Evolutionary conservation across 495 filamentous ascomycete species (phyloP).

Genomic region (Podospora pseudocomata): DNA sequence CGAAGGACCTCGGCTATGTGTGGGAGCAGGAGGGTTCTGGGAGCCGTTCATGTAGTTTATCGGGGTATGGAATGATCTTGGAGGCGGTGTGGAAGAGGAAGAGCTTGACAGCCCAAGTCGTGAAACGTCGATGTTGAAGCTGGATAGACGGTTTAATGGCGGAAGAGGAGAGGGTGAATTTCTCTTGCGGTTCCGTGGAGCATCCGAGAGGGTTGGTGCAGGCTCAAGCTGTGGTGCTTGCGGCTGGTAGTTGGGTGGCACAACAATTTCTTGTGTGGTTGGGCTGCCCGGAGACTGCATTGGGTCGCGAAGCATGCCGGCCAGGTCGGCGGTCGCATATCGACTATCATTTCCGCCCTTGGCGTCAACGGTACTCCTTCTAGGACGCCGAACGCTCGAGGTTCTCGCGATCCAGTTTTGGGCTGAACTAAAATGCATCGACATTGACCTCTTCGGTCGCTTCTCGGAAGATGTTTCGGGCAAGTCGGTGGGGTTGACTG

Average conservation of each 20-base stretch:
- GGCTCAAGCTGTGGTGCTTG: slow-evolving; percentile 19
- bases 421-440: slow-evolving; percentile 52
- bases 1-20: slow-evolving; percentile 31
- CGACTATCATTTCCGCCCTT: slow-evolving; percentile 38
- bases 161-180: slow-evolving; percentile 55
- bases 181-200: slow-evolving; percentile 38
- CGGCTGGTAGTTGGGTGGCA: slow-evolving; percentile 19
- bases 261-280: slow-evolving; percentile 25
- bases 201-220: slow-evolving; percentile 24
- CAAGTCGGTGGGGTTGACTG: slow-evolving; percentile 22
- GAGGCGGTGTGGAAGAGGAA: slow-evolving; percentile 32
- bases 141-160: slow-evolving; percentile 53
- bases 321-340: slow-evolving; percentile 47
- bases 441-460: slow-evolving; percentile 46
- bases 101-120: slow-evolving; percentile 38
- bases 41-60: slow-evolving; percentile 31
- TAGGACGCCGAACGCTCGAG: slow-evolving; percentile 47
- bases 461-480: slow-evolving; percentile 36
- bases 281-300: slow-evolving; percentile 23
- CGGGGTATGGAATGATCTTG: slow-evolving; percentile 24
- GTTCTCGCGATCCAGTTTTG: slow-evolving; percentile 48
- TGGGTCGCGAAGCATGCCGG: slow-evolving; percentile 23
- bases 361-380: slow-evolving; percentile 36
- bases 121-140: slow-evolving; percentile 53
- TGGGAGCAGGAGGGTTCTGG: slow-evolving; percentile 23